phyloP scores from a whole-genome alignment of 2,329 filamentous ascomycete genomes.

The Pseudopithomyces maydicus region DNA sequence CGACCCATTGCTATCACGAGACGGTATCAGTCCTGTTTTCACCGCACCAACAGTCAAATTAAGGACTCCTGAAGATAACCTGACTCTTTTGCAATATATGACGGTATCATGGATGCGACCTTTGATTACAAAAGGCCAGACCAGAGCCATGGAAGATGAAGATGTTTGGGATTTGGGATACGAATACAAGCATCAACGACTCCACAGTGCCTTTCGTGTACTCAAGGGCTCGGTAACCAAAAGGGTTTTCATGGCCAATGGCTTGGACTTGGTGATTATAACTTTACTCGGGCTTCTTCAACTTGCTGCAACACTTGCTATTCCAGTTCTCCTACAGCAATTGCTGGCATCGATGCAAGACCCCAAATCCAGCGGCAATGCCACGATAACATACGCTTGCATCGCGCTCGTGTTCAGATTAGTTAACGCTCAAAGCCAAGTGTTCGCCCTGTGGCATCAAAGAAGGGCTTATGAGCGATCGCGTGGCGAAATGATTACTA shows the following conservation, averaged over 20 bases:
- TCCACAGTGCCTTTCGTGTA: constrained; percentile 76
- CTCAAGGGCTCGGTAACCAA: constrained; percentile 73
- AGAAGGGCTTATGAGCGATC: constrained; percentile 83
- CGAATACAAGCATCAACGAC: constrained; percentile 78
- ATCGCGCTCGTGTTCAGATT: constrained; percentile 66
- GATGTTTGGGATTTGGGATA: constrained; percentile 83
- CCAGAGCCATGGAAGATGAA: constrained; percentile 71
- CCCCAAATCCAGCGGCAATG: constrained; percentile 54
- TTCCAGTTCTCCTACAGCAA: constrained; percentile 73
- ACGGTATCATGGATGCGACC: constrained; percentile 82
- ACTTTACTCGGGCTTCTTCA: constrained; percentile 68
- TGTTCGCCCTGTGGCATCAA: constrained; percentile 80
- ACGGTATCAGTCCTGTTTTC: constrained; percentile 65
- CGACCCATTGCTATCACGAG: constrained; percentile 58
- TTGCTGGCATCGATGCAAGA: constrained; percentile 71
- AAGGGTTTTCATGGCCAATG: constrained; percentile 75
- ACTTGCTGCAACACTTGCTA: constrained; percentile 57
- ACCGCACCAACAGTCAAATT: constrained; percentile 61
- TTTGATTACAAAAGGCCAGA: constrained; percentile 68
- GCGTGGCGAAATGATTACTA: constrained; percentile 83
- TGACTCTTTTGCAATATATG: constrained; percentile 83
- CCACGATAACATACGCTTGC: constrained; percentile 69
- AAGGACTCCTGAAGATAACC: constrained; percentile 79
- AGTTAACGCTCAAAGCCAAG: constrained; percentile 66
- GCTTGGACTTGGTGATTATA: constrained; percentile 75